These are phyloP conservation scores for Daldinia vernicosa DNA, from an alignment of 495 filamentous ascomycete species.

Conservation along the genomic window DNA sequence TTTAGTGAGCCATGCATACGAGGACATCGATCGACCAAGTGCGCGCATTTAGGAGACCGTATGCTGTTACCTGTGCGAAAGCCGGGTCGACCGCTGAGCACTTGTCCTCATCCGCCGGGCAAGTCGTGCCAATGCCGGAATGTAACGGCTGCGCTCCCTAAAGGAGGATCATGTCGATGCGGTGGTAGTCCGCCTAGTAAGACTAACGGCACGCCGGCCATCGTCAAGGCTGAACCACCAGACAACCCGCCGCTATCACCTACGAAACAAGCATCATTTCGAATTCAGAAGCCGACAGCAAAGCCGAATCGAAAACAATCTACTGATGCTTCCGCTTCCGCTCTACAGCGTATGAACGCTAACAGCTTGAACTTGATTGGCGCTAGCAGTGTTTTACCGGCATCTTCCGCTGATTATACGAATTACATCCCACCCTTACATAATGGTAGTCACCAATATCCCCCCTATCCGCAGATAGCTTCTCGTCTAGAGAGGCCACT, in stretches of 20 bases:
- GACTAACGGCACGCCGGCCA: constrained; percentile 16
- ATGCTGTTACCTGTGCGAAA: constrained; percentile 82
- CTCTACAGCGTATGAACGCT: constrained; percentile 57
- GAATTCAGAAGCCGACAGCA: constrained; percentile 53
- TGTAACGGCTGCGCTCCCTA: constrained; percentile 63
- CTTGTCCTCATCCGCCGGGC: constrained; percentile 76
- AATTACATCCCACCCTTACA: constrained; percentile 8
- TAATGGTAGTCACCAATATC: constrained; percentile 20
- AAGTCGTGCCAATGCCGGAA: constrained; percentile 58
- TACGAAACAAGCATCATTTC: constrained; percentile 49
- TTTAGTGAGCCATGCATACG: constrained; percentile 82
- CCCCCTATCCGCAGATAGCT: constrained; percentile 13
- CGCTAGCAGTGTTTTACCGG: neutral
- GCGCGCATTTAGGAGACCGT: constrained; percentile 75
- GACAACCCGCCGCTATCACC: constrained; percentile 46
- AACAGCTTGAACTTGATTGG: constrained; percentile 52
- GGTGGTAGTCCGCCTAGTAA: constrained; percentile 34
- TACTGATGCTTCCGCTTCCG: constrained; percentile 50
- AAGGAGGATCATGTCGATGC: constrained; percentile 60
- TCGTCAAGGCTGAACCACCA: constrained; percentile 45
- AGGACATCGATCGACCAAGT: constrained; percentile 87
- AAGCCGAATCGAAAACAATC: constrained; percentile 54
- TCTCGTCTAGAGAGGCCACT: constrained; percentile 8
- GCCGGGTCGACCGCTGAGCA: constrained; percentile 78
- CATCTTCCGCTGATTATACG: constrained; percentile 6